Evolutionary conservation across 495 filamentous ascomycete genomes (phyloP), one percentile per base, ranked within the genome.

Genomic region (Neurospora sp.): DNA sequence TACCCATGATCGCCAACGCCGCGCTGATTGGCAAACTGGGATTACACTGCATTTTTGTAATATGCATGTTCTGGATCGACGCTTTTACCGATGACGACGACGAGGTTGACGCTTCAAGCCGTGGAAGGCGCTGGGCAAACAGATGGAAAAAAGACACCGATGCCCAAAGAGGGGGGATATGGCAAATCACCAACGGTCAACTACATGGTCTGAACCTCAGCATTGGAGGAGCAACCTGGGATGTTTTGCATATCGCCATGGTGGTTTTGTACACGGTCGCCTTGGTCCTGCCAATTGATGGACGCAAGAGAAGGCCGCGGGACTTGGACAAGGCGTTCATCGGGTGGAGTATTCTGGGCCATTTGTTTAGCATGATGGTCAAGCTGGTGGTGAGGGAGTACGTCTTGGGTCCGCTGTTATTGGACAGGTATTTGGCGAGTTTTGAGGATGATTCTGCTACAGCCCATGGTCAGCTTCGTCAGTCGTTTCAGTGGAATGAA

Each of bases 311-410:
- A 27, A 59, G n/a, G 1, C 48, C 48, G 0, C 14, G 4, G 6
- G 70, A 65, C 8, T n/a, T 78, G 6, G 76, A 78, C 44, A 73
- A 70, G 70, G 27, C 75, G 14, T 76, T 78, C 20, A 74, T 78
- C 4, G 73, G 35, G 8, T 78, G 76, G 76, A 53, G 70, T 0
- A 68, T 76, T 3, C 4, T 75, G 14, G 76, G 76, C 7, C 76
- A 78, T 38, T 16, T n/a, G 0, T 45, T 75, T 1, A 74, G 75
- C 35, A 70, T 78, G 59, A 45, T 45, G 7, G 73, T 93, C 3
- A n/a, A 73, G 40, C 7, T 78, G 68, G 59, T 41, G 1, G 20
- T 59, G 14, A 74, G 75, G 2, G 70, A 59, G 12, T 71, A 41
- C 14, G 40, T 75, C 1, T 72, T 76, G 31, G 70, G 75, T 3